Base-by-base conservation (phyloP, 768 basidiomycete genomes). In the Clathrus columnatus region DNA sequence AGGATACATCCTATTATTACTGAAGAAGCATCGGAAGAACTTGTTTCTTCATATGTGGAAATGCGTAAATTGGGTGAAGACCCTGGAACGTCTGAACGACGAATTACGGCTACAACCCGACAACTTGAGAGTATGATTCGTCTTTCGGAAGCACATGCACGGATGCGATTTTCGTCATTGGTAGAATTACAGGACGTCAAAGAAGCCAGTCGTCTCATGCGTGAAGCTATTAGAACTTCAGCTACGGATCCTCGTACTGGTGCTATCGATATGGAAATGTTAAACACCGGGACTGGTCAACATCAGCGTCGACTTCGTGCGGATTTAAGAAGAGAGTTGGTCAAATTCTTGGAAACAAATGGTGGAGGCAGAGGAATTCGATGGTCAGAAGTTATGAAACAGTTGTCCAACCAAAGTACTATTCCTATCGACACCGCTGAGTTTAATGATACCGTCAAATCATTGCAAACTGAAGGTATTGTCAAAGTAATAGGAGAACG, bases 101-200 rank as follows among this genome's bases (percentile, higher is more conserved):
- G 95, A 11, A 99, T 99, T 69, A 99, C 96, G 0, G 96, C 96
- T 0, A 98, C 96, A 28, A 98, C 96, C 0, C 82, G 96, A 48
- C 95, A 99, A 69, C 81, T 99, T 16, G 96, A 99, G 70, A 88
- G 85, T 62, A 90, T 99, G 83, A 96, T 99, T 64, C 87, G 94
- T 5, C 81, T 99, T 24, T 86, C 88, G 0, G 96, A 99, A 70
- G 96, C 88, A 0, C 96, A 99, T 66, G 94, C 96, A 4, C 80
- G 94, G 28, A 97, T 98, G 96, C 81, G 93, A 0, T 87, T 96
- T 68, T 87, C 86, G 18, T 76, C 83, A n/a, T 78, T 79, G 51
- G 95, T 99, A 36, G 90, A 94, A 64, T 70, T 89, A 45, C 70
- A 75, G 52, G 96, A 98, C 64, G 96, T 98, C 27, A 75, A 78